Evolutionary conservation across 2,329 filamentous ascomycete genomes (phyloP), one percentile per base, ranked within the genome.

Genomic region (Pseudonectria foliicola): DNA sequence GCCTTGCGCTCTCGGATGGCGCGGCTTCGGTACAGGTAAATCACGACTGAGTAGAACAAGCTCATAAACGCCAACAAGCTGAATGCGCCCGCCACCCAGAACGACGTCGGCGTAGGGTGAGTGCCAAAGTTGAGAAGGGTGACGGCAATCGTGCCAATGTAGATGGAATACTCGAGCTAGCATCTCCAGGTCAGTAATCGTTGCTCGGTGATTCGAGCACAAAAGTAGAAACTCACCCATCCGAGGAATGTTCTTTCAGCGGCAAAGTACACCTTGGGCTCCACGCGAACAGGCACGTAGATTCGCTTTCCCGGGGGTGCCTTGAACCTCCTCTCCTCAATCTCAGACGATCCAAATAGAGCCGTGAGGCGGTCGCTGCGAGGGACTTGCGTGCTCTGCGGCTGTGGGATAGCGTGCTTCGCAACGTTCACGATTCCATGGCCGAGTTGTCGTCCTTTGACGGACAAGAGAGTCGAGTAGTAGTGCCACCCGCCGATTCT

Each of bases 211-310:
- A 26, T 48, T 28, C 34, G 37, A 18, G 28, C 13, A 37, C 12
- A 23, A 11, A 16, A n/a, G n/a, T n/a, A n/a, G n/a, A n/a, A 16
- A 65, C 77, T 66, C 64, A 84, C 80, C 88, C 92, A 98, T 44
- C 87, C 85, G 38, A 98, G 73, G 64, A 95, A 98, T 1, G 92
- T 98, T 45, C 92, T 78, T 63, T 98, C 92, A 1, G 88, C 89
- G 14, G 92, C 92, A 57, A 98, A 95, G 61, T 88, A 95, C 33
- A 98, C 92, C 65, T 98, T 98, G 24, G 92, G 92, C 62, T 98
- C 92, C 24, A 98, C 89, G 31, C 92, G 80, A 36, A 96, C 82
- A 11, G 90, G 90, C 15, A 98, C 92, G 53, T 96, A 90, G 39
- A 98, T 96, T 60, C 85, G 85, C 76, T 89, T 90, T 35, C 85